Conservation (phyloP, 108 stramenopile species). For the Pseudonitzschia pungens region DNA sequence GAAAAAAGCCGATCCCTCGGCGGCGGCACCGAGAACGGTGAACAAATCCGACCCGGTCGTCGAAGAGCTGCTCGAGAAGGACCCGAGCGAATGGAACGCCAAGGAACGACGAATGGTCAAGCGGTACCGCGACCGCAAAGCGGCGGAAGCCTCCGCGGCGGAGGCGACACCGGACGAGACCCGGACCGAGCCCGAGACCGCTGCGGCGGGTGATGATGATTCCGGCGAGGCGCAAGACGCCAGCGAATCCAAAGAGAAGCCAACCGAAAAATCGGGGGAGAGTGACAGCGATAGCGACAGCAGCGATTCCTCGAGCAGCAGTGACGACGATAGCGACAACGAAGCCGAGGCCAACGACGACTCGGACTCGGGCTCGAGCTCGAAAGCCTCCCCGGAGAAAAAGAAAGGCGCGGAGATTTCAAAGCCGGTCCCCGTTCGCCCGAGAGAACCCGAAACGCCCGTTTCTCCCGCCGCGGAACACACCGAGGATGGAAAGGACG, state of each 20-base stretch:
- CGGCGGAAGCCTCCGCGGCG: neutral
- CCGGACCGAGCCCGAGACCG: neutral
- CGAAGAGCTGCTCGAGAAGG: constrained; percentile 60
- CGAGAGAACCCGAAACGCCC: constrained; percentile 1
- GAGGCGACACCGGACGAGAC: neutral
- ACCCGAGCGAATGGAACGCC: constrained; percentile 67
- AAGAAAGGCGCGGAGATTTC: constrained; percentile 3
- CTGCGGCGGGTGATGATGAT: too few species aligned
- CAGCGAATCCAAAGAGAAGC: neutral
- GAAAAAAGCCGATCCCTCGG: constrained; percentile 6
- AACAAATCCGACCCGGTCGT: constrained; percentile 60
- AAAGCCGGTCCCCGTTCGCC: neutral
- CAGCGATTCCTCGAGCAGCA: constrained; percentile 9
- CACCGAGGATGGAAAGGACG: neutral
- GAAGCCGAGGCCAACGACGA: neutral
- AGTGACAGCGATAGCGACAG: constrained; percentile 14
- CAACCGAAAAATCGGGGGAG: neutral
- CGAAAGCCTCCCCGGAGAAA: neutral
- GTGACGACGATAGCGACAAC: neutral
- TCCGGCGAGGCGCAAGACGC: neutral
- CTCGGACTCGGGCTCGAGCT: neutral
- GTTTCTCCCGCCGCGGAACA: neutral
- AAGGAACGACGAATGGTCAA: constrained; percentile 78
- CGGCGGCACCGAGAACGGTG: constrained; percentile 6
- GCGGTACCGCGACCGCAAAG: constrained; percentile 56